phyloP scores from a whole-genome alignment of 2,329 filamentous ascomycete genomes.

The Alternaria longipes region DNA sequence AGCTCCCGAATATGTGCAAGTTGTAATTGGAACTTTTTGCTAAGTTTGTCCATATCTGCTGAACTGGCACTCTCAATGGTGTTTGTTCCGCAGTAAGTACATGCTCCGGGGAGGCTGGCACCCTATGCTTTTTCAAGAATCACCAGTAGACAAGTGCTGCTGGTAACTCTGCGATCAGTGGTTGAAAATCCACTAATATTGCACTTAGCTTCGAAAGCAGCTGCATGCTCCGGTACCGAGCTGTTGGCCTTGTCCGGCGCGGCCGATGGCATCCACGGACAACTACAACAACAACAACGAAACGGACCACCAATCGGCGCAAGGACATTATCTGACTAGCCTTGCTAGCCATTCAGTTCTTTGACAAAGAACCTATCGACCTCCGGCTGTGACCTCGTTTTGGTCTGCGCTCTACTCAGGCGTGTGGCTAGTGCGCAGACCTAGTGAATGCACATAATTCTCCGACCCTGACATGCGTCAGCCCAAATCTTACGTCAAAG shows the following conservation, averaged over 20 bases:
- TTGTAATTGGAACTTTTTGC: constrained; percentile 2
- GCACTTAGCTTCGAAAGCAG: constrained; percentile 7
- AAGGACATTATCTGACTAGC: not conserved
- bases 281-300: constrained; percentile 14
- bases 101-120: not conserved
- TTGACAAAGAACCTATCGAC: constrained; percentile 1
- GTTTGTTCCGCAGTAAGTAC: not conserved
- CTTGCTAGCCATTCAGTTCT: not conserved
- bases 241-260: constrained; percentile 42
- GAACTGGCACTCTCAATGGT: constrained; percentile 1
- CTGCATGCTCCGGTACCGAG: constrained; percentile 40
- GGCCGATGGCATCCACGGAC: constrained; percentile 41
- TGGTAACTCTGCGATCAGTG: not conserved
- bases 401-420: constrained; percentile 1
- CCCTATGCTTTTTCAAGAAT: not conserved
- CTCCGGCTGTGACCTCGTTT: not conserved
- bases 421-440: not conserved
- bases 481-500: constrained; percentile 10
- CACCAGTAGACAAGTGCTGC: not conserved
- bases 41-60: constrained; percentile 6
- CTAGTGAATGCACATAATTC: not conserved
- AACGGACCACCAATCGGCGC: constrained; percentile 25
- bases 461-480: not conserved
- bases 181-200: constrained; percentile 1
- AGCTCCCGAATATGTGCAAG: constrained; percentile 8